phyloP scores from a whole-genome alignment of 2,329 filamentous ascomycete genomes.

The Ophiocordyceps sinensis region DNA sequence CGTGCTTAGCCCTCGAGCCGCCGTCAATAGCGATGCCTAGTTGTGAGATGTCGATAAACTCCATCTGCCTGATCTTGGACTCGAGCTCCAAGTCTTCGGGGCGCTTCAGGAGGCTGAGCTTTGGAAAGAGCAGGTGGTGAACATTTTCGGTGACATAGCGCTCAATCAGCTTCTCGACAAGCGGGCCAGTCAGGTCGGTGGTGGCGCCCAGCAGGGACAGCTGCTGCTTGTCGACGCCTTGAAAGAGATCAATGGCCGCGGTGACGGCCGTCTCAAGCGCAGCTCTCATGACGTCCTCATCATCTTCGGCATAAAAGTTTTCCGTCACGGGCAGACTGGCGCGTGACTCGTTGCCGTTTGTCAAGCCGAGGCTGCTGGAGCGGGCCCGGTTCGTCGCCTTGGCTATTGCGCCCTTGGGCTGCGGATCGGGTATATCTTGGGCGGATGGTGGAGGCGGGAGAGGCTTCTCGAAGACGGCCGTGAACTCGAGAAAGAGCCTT shows the following conservation, averaged over 20 bases:
- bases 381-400: slow-evolving; percentile 40
- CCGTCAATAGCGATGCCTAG: slow-evolving; percentile 78
- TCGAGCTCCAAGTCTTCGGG: slow-evolving; percentile 80
- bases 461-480: slow-evolving; percentile 69
- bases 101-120: slow-evolving; percentile 62
- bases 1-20: slow-evolving; percentile 63
- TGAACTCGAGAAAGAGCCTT: slow-evolving; percentile 79
- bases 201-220: slow-evolving; percentile 82
- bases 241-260: slow-evolving; percentile 87
- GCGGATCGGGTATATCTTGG: slow-evolving; percentile 41
- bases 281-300: slow-evolving; percentile 79
- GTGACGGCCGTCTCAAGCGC: slow-evolving; percentile 87
- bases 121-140: slow-evolving; percentile 77
- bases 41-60: slow-evolving; percentile 85
- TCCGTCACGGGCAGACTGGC: slow-evolving; percentile 36
- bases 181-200: slow-evolving; percentile 80
- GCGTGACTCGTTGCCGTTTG: slow-evolving; percentile 15
- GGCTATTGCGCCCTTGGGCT: slow-evolving; percentile 40
- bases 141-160: slow-evolving; percentile 88
- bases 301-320: slow-evolving; percentile 67
- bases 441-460: slow-evolving; percentile 61
- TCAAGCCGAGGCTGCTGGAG: slow-evolving; percentile 30
- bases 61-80: slow-evolving; percentile 82
- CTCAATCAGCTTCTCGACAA: slow-evolving; percentile 90
- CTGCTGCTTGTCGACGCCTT: slow-evolving; percentile 90